Evolutionary conservation across 1,284 basidiomycete genomes (phyloP), one percentile per base, ranked within the genome.

Genomic region (Schizopora paradoxa): DNA sequence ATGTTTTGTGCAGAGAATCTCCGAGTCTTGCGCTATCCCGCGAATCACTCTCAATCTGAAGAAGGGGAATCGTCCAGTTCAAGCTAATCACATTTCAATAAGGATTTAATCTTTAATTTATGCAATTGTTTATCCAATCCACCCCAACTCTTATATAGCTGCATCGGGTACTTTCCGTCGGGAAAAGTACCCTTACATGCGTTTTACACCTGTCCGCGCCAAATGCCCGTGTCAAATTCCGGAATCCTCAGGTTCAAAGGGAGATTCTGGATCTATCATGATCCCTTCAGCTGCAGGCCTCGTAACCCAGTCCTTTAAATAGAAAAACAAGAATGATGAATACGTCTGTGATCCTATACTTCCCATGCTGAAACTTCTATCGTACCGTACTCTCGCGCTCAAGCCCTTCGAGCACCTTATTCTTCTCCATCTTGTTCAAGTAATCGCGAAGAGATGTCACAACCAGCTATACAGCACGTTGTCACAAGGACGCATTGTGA

Each of bases 401-500:
- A 32, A 44, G 28, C 43, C 48, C 32, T 33, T 44, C 29, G 48
- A 39, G 35, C 23, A n/a, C 28, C 38, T 41, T 49, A 38, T 16
- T n/a, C 38, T 27, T 63, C 38, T 64, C 62, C 54, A 81, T 64
- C 57, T 86, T 87, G 54, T 70, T 72, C 56, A 86, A 55, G 56
- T 82, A 88, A 56, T 88, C 85, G 25, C 80, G 70, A 47, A 88
- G 66, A 3, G 82, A 77, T 4, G 67, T 76, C 6, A 76, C 73
- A 10, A 85, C 75, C 41, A 86, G 69, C 84, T 88, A 21, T 16
- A 2, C 29, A 33, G 31, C 31, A 33, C 26, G 37, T 41, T 23
- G 35, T 43, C 16, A 18, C 13, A 41, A 18, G 16, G 32, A 34
- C 29, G 29, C 33, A 34, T 22, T 11, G 33, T 35, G 10, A 14